Conservation (phyloP, 768 basidiomycete genomes). For the Leccinum incarnatum region DNA sequence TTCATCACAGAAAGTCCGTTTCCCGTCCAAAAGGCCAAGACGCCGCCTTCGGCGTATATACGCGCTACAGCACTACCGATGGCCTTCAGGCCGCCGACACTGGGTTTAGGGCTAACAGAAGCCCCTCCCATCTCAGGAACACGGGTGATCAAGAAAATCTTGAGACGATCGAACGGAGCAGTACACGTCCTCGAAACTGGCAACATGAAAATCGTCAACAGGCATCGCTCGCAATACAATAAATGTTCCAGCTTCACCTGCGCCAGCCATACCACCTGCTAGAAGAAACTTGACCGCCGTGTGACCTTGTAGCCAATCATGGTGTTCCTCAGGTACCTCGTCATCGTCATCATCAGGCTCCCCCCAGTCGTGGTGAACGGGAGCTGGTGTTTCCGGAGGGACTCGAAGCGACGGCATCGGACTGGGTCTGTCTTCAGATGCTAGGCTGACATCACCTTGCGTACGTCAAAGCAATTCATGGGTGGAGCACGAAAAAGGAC, state of each 20-base stretch:
- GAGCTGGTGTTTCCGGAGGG: slow-evolving; percentile 12
- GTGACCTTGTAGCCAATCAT: slow-evolving; percentile 59
- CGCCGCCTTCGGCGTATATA: slow-evolving; percentile 87
- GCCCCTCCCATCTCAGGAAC: slow-evolving; percentile 68
- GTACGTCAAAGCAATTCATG: slow-evolving; percentile 25
- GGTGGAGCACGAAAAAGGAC: slow-evolving; percentile 11
- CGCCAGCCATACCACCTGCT: slow-evolving; percentile 93
- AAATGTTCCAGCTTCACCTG: slow-evolving; percentile 63
- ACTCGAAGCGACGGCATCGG: slow-evolving; percentile 19
- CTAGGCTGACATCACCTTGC: slow-evolving; percentile 73
- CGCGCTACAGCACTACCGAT: slow-evolving; percentile 71
- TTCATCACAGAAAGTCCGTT: slow-evolving; percentile 91
- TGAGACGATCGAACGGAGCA: slow-evolving; percentile 95
- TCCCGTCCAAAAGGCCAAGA: slow-evolving; percentile 97
- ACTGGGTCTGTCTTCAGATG: slow-evolving; percentile 70
- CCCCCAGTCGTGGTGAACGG: slow-evolving; percentile 32
- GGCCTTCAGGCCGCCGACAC: slow-evolving; percentile 55
- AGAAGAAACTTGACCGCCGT: slow-evolving; percentile 86
- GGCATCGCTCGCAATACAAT: not conserved
- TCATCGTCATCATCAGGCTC: slow-evolving; percentile 51
- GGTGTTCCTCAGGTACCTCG: slow-evolving; percentile 60
- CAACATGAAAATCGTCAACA: slow-evolving; percentile 4
- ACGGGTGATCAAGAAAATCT: slow-evolving; percentile 93
- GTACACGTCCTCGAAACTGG: slow-evolving; percentile 94
- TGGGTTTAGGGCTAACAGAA: slow-evolving; percentile 40